Percentiles rank a stretch among this genome's conserved stretches.
phyloP scores from a whole-genome alignment of 2,329 filamentous ascomycete genomes.

The Periconia digitata region DNA sequence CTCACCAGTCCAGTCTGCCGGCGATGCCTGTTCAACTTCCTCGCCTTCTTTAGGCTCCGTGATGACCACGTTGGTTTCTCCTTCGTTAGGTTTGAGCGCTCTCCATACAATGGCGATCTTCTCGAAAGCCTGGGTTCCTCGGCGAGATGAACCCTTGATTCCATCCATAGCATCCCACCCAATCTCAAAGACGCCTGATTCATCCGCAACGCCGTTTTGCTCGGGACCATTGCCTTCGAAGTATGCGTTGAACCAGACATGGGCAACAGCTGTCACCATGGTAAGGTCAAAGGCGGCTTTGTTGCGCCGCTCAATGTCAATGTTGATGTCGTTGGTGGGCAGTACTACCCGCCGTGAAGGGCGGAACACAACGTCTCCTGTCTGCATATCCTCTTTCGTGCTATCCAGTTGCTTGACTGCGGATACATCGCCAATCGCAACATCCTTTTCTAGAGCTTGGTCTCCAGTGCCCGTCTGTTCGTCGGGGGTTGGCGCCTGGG shows the following conservation, averaged over 20 bases:
- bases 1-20: constrained; percentile 76
- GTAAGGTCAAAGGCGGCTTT: constrained; percentile 74
- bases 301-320: constrained; percentile 85
- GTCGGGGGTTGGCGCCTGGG: constrained; percentile 14
- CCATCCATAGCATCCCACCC: constrained; percentile 86
- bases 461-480: constrained; percentile 18
- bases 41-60: constrained; percentile 67
- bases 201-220: constrained; percentile 63
- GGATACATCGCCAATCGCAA: constrained; percentile 8
- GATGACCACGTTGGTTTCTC: constrained; percentile 52
- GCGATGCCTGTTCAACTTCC: constrained; percentile 67
- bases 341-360: constrained; percentile 69
- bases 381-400: constrained; percentile 53
- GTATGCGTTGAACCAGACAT: constrained; percentile 95
- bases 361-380: constrained; percentile 75
- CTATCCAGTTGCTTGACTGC: constrained; percentile 18
- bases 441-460: constrained; percentile 17
- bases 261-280: constrained; percentile 89
- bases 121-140: constrained; percentile 81
- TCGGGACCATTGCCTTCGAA: constrained; percentile 84
- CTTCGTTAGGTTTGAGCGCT: constrained; percentile 37
- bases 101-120: constrained; percentile 85
- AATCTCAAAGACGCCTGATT: constrained; percentile 70
- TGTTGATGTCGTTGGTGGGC: constrained; percentile 83
- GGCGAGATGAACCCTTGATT: constrained; percentile 83